Evolutionary conservation across 805 yeast species (phyloP), one percentile per base, ranked within the genome.

Genomic region (Vanderwaltozyma yarrowii): DNA sequence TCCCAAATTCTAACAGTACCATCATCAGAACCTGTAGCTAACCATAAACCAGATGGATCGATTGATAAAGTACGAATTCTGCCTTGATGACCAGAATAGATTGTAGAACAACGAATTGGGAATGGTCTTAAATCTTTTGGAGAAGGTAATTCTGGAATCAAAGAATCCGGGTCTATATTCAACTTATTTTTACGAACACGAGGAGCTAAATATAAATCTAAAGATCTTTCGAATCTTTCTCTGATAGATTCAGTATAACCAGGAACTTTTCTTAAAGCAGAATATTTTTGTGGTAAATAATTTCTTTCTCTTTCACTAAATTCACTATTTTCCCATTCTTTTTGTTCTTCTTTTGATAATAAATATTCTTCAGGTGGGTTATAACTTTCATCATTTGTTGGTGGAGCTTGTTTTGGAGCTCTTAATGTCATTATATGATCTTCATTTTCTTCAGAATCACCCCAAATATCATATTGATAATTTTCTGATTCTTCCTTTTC

Each of bases 1-100:
- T 92, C 98, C 97, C 98, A 92, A n/a, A 92, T 72, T 50, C 96
- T 74, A 6, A 92, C 88, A 14, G 88, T 74, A 39, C 97, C 97
- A 58, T 92, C 98, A 58, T 92, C 97, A 14, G 95, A 83, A 41
- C 96, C 98, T 3, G 98, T 92, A 16, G 98, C 98, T 40, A 92
- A 67, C 92, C 95, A 92, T 50, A 81, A 69, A 4, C 98, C 98
- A 24, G 78, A 69, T 36, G 95, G 94, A 57, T 89, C 95, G 34
- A 89, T 73, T 8, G 88, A 75, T 21, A 92, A 55, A 2, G 89
- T 70, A 60, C 98, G 78, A 35, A 92, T 78, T 52, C 79, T 79
- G 32, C 80, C 95, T 31, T 65, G 64, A 58, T 89, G 98, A 23
- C 98, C 98, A 43, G 70, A 71, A 59, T 76, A 89, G 2, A 77